Conservation (phyloP, 1,284 basidiomycete genomes). For the Cryptococcus sp. region DNA sequence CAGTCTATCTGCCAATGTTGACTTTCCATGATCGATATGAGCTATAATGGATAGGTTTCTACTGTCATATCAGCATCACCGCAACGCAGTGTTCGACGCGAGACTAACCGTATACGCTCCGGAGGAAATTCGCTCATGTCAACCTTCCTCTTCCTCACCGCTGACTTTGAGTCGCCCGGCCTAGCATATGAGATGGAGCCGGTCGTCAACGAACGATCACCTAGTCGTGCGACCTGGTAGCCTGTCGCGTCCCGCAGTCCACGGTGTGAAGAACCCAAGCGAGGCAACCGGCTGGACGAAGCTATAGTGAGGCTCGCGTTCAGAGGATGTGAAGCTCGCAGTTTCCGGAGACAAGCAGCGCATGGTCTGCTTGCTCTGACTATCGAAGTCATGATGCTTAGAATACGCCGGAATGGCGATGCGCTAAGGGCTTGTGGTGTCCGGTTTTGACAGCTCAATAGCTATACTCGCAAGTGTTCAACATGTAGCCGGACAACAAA, state of each 20-base stretch:
- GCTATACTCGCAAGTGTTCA: not conserved
- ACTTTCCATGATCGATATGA: slow-evolving; percentile 91
- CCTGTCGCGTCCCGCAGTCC: not conserved
- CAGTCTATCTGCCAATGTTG: slow-evolving; percentile 81
- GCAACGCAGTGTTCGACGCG: not conserved
- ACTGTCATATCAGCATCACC: slow-evolving; percentile 51
- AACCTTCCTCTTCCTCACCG: slow-evolving; percentile 39
- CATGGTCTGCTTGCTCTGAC: slow-evolving; percentile 8
- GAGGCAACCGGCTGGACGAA: too few relatives aligned
- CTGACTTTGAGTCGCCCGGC: not conserved
- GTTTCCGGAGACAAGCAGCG: slow-evolving; percentile 11
- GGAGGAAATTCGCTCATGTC: slow-evolving; percentile 71
- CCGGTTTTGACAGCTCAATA: not conserved
- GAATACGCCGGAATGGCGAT: not conserved
- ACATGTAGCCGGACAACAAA: too few relatives aligned
- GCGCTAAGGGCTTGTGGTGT: too few relatives aligned
- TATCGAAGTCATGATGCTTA: slow-evolving; percentile 1
- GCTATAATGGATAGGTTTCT: slow-evolving; percentile 95
- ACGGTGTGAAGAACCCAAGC: too few relatives aligned
- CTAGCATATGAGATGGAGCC: not conserved
- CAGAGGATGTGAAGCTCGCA: not conserved
- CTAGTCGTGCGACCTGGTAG: not conserved
- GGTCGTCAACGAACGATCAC: slow-evolving; percentile 1
- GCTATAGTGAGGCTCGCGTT: not conserved
- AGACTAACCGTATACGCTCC: slow-evolving; percentile 69